Conservation (phyloP, 345 rosid genomes). For the Eucalyptus regnans region DNA sequence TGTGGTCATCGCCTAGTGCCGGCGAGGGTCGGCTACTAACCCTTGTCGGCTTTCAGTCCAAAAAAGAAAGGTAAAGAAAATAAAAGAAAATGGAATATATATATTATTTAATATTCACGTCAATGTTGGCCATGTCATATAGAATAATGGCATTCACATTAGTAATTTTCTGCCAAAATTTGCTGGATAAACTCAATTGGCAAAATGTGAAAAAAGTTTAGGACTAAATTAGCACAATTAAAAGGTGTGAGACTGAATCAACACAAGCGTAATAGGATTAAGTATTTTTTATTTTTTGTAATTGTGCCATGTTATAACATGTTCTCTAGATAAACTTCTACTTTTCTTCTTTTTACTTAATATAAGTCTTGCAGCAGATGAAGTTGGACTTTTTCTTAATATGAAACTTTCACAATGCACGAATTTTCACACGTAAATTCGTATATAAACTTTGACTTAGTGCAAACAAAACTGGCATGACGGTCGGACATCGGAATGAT, state of each 20-base stretch:
- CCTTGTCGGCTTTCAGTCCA: no score
- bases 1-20: accelerated
- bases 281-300: background rate
- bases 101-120: no score
- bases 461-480: background rate
- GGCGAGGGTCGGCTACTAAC: accelerated
- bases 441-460: background rate
- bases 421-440: background rate
- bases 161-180: accelerated
- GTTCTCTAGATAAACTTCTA: background rate
- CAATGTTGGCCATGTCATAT: no score
- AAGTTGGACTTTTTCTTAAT: background rate
- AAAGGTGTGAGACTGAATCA: accelerated
- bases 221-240: accelerated
- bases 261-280: background rate
- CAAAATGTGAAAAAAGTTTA: no score
- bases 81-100: accelerated
- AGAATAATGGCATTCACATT: accelerated
- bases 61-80: no score
- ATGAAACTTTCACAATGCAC: background rate
- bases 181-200: accelerated
- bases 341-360: background rate
- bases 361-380: background rate
- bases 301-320: background rate
- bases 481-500: background rate